Evolutionary conservation across 305 asterid species (phyloP).

Genomic region (Solanum hybrid): DNA sequence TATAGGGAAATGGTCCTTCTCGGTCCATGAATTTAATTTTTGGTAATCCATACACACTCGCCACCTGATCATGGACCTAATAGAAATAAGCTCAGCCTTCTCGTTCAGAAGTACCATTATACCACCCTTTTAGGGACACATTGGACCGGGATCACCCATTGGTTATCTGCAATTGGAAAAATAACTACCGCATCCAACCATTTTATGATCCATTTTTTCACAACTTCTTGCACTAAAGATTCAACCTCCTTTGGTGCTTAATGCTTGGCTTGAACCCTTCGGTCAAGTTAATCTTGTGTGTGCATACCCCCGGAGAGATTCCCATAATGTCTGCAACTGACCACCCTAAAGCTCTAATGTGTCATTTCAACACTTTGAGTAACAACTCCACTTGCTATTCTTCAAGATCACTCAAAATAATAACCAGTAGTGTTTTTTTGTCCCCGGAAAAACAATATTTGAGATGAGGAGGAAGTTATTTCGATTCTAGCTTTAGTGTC

Average conservation of each 20-base stretch:
- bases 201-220: neutral
- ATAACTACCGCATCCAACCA: neutral
- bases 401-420: neutral
- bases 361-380: neutral
- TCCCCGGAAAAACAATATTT: too few relatives aligned
- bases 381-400: too few relatives aligned
- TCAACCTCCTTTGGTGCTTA: neutral
- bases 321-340: neutral
- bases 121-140: neutral
- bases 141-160: neutral
- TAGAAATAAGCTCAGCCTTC: neutral
- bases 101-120: neutral
- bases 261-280: neutral
- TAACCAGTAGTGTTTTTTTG: neutral
- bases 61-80: neutral
- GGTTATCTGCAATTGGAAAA: neutral
- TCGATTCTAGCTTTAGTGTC: neutral
- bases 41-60: neutral
- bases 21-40: neutral
- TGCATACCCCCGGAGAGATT: neutral
- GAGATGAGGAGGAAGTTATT: neutral
- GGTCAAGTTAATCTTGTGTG: neutral
- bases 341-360: neutral
- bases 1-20: neutral
- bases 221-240: neutral